Conservation (phyloP, 352 stramenopile species). For the Globisporangium alternatum region DNA sequence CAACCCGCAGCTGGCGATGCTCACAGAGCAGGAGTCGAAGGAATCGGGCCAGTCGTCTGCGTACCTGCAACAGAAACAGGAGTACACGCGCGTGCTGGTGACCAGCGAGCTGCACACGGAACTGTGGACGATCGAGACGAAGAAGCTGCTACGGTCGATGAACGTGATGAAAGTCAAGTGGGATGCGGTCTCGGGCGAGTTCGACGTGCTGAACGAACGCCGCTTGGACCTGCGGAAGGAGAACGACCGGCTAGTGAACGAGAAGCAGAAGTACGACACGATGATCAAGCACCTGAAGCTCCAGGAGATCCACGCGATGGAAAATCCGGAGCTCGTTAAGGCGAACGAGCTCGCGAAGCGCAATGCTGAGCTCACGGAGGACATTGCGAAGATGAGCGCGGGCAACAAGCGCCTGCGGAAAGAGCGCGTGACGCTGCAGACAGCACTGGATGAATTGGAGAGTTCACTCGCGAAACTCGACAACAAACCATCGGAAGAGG, state of each 20-base stretch:
- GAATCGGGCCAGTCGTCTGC: slow-evolving; percentile 45
- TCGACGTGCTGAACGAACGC: slow-evolving; percentile 59
- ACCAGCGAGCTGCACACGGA: slow-evolving; percentile 80
- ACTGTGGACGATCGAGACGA: slow-evolving; percentile 85
- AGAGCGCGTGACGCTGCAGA: slow-evolving; percentile 68
- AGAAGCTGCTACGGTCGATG: slow-evolving; percentile 66
- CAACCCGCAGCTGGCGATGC: slow-evolving; percentile 39
- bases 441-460: slow-evolving; percentile 66
- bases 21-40: slow-evolving; percentile 21
- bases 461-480: slow-evolving; percentile 64
- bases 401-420: slow-evolving; percentile 84
- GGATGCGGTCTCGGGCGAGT: slow-evolving; percentile 64
- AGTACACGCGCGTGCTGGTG: slow-evolving; percentile 78
- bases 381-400: slow-evolving; percentile 81
- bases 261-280: slow-evolving; percentile 68
- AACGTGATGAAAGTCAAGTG: slow-evolving; percentile 64
- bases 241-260: slow-evolving; percentile 61
- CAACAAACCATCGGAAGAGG: slow-evolving; percentile 39
- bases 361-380: slow-evolving; percentile 76
- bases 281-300: slow-evolving; percentile 86
- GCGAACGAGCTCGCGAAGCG: slow-evolving; percentile 72
- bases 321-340: slow-evolving; percentile 76
- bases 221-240: slow-evolving; percentile 68
- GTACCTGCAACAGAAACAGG: slow-evolving; percentile 77
- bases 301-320: slow-evolving; percentile 64